Evolutionary conservation across 208 protist genomes (phyloP), one percentile per base, ranked within the genome.

Genomic region (Acanthamoeba divionensis): DNA sequence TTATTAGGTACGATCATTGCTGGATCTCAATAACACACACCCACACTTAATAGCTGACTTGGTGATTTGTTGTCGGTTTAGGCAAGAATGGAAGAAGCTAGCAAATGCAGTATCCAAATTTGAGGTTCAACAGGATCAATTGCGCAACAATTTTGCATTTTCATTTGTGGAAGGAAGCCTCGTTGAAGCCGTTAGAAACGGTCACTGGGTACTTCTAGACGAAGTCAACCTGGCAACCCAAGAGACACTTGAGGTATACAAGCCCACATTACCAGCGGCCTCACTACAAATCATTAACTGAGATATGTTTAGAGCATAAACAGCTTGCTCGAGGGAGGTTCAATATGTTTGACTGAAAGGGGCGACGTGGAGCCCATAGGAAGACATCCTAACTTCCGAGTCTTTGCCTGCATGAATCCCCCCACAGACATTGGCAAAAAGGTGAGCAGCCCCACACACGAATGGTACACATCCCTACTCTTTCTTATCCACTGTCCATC

Each of bases 371-470:
- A 93, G 12, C 92, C 92, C 36, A 82, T 99, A n/a, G 33, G 36
- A 66, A 90, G 96, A 36, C 98, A 99, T 94, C 96, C 97, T 24
- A 97, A 99, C 89, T 99, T 99, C 93, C 96, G 96, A 26, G 93
- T 99, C 0, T 99, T 99, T 92, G 99, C 98, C 9, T 99, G 98
- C 93, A 99, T 99, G 99, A 99, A 99, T 93, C 99, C 98, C 24
- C 93, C 99, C 12, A 99, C 98, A 7, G 99, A 99, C 93, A 97
- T 99, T 33, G 99, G 99, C 47, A 99, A 99, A 93, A 99, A 99
- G 91, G 98, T 99, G 57, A 24, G 38, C 67, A 41, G 36, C 36
- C 36, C 36, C 36, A 41, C 36, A 41, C 36, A 41, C 1, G 36
- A 41, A 41, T 41, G 36, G 0, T 2, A 7, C 8, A 8, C 33